Conservation (phyloP, 148 eudicot species). For the Heliosperma pusillum region DNA sequence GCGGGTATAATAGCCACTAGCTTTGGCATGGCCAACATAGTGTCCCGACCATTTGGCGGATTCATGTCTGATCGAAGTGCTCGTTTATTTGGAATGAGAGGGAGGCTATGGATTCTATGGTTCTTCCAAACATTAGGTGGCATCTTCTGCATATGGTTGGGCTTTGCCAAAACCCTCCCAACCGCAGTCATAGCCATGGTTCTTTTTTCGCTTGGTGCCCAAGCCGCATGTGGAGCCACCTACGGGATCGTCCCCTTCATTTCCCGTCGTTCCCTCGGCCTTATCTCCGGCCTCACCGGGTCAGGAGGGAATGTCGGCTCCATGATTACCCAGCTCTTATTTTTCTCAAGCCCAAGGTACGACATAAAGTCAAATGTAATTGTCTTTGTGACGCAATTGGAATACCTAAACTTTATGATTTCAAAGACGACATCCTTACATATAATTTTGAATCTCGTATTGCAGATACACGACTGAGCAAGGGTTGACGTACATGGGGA, state of each 20-base stretch:
- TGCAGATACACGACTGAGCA: slow-evolving; percentile 28
- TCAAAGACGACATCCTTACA: too few relatives aligned
- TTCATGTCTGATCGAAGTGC: slow-evolving; percentile 37
- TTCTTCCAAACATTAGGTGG: slow-evolving; percentile 45
- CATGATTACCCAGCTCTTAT: slow-evolving; percentile 40
- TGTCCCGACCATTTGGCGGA: slow-evolving; percentile 45
- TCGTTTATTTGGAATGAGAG: slow-evolving; percentile 45
- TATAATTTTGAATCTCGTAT: too few relatives aligned
- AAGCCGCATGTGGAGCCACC: slow-evolving; percentile 48
- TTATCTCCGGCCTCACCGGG: slow-evolving; percentile 45
- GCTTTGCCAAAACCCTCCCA: slow-evolving; percentile 31
- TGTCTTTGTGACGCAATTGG: too few relatives aligned
- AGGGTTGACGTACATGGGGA: slow-evolving; percentile 42
- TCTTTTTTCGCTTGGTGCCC: slow-evolving; percentile 46
- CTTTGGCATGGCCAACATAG: slow-evolving; percentile 47
- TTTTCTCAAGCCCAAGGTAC: slow-evolving; percentile 29
- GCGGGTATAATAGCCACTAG: slow-evolving; percentile 49
- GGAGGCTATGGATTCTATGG: slow-evolving; percentile 47
- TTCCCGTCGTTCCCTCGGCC: slow-evolving; percentile 41
- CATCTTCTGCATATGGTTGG: slow-evolving; percentile 40
- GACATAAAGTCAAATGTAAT: too few relatives aligned
- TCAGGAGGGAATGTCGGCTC: slow-evolving; percentile 45
- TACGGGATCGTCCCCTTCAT: slow-evolving; percentile 46
- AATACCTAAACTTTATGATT: too few relatives aligned
- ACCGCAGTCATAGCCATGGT: slow-evolving; percentile 34